Base-by-base conservation (phyloP, 2,329 filamentous ascomycete species). In the Fusarium circinatum region DNA sequence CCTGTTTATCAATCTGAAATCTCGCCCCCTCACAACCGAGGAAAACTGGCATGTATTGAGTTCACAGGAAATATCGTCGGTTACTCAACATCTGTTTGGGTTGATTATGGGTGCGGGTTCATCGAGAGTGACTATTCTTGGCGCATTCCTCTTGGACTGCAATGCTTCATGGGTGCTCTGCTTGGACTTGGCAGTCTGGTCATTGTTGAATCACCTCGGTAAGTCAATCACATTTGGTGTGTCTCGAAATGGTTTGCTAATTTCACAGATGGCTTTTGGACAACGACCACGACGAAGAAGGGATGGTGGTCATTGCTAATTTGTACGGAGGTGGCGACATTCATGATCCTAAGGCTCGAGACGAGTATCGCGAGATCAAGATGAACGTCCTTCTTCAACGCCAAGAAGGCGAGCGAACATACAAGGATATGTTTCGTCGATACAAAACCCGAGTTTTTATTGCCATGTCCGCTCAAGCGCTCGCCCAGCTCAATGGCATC, bases 311-410 rank as follows among this genome's bases (percentile, higher is more conserved):
- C 55, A 98, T 99, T 84, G 96, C 96, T 68, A 98, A 98, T 81
- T 88, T 99, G 12, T 98, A 98, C 79, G 96, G 96, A 62, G 94
- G 93, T 79, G 96, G 96, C 69, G 96, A 99, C 81, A 95, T 98
- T 70, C 95, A 98, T 84, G 94, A 98, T 81, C 85, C 92, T 67
- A 96, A 97, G 83, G 96, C 96, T 4, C 91, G 95, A 66, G 95
- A 98, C 63, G 96, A 99, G 83, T 99, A 97, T 83, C 94, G 96
- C 78, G 96, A 98, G 79, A 99, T 99, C 86, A 99, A 99, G 86
- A 98, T 98, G 94, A 92, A 96, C 78, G 96, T 99, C 36, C 89
- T 99, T 39, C 86, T 98, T 30, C 92, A 96, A 82, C 93, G 96
- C 58, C 95, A 98, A 84, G 96, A 99, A 84, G 96, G 96, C 77